Percentiles rank a stretch among this genome's conserved stretches.
Conservation (phyloP, 305 asterid species). For the Lippia alba region DNA sequence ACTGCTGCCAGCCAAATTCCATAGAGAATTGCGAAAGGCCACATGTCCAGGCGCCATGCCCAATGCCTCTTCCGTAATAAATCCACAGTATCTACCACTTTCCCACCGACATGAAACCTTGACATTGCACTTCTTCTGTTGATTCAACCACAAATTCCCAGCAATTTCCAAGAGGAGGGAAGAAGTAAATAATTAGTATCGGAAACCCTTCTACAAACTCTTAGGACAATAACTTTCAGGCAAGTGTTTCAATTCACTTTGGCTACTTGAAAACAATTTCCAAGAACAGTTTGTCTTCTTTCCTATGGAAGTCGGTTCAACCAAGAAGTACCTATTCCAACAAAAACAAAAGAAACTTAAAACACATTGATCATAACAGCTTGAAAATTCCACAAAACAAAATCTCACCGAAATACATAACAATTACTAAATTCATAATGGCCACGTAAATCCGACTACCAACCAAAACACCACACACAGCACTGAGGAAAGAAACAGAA, state of each 20-base stretch:
- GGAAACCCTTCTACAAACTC: neutral
- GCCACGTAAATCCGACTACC: neutral
- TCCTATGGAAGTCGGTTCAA: no score
- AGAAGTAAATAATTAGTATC: neutral
- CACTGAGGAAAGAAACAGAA: neutral
- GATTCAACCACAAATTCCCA: constrained; percentile 37
- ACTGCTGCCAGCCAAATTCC: constrained; percentile 75
- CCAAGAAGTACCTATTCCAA: neutral
- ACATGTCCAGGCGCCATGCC: constrained; percentile 89
- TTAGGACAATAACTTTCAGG: neutral
- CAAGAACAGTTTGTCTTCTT: neutral
- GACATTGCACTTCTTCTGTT: constrained; percentile 57
- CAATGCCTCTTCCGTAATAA: constrained; percentile 75
- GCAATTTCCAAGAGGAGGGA: constrained; percentile 27
- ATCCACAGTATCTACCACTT: constrained; percentile 94
- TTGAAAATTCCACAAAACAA: neutral
- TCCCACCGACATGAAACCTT: constrained; percentile 84
- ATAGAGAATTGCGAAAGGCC: constrained; percentile 80
- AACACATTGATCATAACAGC: neutral
- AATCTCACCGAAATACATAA: neutral
- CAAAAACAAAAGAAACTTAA: neutral
- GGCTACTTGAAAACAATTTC: neutral
- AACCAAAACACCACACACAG: neutral
- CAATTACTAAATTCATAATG: neutral
- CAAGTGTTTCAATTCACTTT: neutral